phyloP scores from a whole-genome alignment of 257 asterid species.

The Solanum appendiculatum region DNA sequence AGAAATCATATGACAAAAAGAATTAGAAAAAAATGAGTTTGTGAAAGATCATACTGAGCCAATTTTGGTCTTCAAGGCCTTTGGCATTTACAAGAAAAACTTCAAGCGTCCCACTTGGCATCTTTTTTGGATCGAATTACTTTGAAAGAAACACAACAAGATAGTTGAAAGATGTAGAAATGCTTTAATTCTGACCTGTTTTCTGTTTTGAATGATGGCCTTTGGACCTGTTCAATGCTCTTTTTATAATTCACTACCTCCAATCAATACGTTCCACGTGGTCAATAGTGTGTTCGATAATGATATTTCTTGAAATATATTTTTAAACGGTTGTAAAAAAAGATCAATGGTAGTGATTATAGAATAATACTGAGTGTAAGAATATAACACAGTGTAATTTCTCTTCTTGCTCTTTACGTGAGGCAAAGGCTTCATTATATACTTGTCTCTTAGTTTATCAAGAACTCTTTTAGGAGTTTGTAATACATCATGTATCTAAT shows the following conservation, averaged over 20 bases:
- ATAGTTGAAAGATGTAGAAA: neutral
- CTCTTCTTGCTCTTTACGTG: too few species aligned
- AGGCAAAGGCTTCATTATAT: too few species aligned
- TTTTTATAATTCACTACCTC: neutral
- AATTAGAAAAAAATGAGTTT: neutral
- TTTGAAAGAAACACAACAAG: neutral
- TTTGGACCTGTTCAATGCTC: neutral
- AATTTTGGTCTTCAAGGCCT: conserved; percentile 52
- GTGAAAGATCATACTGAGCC: conserved; percentile 32
- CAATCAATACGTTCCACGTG: neutral
- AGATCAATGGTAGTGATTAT: neutral
- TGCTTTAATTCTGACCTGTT: neutral
- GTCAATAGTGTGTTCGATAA: neutral
- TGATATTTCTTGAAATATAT: neutral
- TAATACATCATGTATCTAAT: too few species aligned
- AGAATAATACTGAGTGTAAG: neutral
- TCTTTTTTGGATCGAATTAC: conserved; percentile 17
- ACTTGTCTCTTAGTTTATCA: too few species aligned
- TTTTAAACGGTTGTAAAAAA: neutral
- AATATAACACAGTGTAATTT: too few species aligned
- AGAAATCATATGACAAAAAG: neutral
- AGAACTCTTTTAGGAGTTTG: too few species aligned
- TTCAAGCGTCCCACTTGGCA: conserved; percentile 76
- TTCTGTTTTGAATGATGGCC: neutral
- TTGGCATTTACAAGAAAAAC: conserved; percentile 68